Base-by-base conservation (phyloP, 2,329 filamentous ascomycete genomes). In the Esteya vermicola region DNA sequence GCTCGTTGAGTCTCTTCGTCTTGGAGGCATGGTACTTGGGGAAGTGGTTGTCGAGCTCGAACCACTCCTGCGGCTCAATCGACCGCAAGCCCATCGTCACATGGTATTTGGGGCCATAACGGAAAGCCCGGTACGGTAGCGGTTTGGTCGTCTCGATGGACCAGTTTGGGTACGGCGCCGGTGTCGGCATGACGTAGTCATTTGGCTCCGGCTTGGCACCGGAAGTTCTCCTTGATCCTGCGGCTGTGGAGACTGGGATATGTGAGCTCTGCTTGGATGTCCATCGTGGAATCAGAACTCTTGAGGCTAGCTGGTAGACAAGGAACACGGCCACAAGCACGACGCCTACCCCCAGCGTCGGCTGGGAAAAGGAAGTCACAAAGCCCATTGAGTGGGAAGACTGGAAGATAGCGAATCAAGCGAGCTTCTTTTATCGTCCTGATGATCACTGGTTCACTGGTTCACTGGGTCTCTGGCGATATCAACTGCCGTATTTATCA, bases 31-130 rank as follows among this genome's bases (percentile, higher is more conserved):
- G 83, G 54, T 68, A 93, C 39, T 71, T 72, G 1, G 76, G 68
- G 54, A 75, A 93, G 35, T 88, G 70, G 52, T 81, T 88, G 58
- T 93, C 85, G 21, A 93, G 70, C 58, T 93, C 82, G 51, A 89
- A 85, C 83, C 83, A 88, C 42, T 85, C 77, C 39, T 80, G 70
- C 58, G 74, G 77, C 25, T 73, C 64, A 61, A 84, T 70, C 9
- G 65, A 71, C n/a, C 82, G 70, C 3, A 89, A 64, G 0, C 83
- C 82, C 78, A 88, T 82, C 1, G 78, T 86, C 43, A 84, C 69
- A 51, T 81, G 71, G 56, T 86, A 85, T 45, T 77, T 81, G 8
- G 81, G 81, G 0, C 83, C 82, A 54, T 85, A 74, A 49, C 79
- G 73, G 56, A 89, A 89, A 0, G 83, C 81, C 6, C 83, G 72